Conservation (phyloP, 257 asterid genomes). For the Solanum pinnatisectum region DNA sequence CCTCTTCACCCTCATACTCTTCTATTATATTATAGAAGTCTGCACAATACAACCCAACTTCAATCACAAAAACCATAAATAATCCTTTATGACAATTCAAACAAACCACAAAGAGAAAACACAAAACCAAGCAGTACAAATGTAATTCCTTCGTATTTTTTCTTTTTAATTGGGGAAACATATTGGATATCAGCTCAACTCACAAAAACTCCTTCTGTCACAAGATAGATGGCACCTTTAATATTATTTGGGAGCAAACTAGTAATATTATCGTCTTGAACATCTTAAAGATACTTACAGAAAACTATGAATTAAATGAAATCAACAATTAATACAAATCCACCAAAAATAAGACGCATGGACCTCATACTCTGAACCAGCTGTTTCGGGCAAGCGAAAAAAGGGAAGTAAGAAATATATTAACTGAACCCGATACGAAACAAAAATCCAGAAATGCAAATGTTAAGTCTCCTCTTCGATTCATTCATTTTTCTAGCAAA, state of each 20-base stretch:
- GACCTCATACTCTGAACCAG: neutral
- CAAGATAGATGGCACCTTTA: neutral
- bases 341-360: neutral
- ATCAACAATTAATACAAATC: neutral
- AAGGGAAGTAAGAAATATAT: neutral
- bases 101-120: neutral
- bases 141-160: neutral
- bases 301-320: neutral
- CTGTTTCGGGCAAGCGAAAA: neutral
- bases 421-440: neutral
- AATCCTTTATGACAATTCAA: neutral
- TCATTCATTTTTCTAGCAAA: neutral
- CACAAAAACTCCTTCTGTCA: neutral
- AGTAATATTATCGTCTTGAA: neutral
- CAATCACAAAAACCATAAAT: neutral
- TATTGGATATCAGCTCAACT: neutral
- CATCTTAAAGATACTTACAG: neutral
- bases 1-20: conserved; percentile 59
- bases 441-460: neutral
- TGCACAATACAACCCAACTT: conserved; percentile 8
- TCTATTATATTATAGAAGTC: conserved; percentile 45
- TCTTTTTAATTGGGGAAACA: neutral
- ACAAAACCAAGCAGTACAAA: neutral
- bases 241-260: neutral
- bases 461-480: neutral